A percentile compares a stretch with the other conserved stretches of the same genome.
Evolutionary conservation across 2,329 filamentous ascomycete species (phyloP).

Genomic region (Myriosclerotinia curreyana): DNA sequence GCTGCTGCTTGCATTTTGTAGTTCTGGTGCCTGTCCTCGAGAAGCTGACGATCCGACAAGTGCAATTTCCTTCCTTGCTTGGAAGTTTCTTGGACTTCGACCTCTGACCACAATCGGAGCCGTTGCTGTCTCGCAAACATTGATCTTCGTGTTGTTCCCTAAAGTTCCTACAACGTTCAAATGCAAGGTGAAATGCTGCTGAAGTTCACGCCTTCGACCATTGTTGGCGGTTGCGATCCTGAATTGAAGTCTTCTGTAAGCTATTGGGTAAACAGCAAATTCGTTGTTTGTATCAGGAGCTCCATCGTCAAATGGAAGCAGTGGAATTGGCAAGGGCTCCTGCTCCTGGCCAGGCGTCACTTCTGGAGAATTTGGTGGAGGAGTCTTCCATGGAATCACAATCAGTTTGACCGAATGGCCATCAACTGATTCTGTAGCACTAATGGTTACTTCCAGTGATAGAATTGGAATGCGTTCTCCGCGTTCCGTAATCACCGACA

Average conservation of each 20-base stretch:
- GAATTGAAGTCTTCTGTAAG: slow-evolving; percentile 92
- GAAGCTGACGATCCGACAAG: slow-evolving; percentile 47
- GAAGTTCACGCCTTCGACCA: slow-evolving; percentile 86
- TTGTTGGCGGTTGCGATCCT: slow-evolving; percentile 95
- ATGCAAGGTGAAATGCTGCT: slow-evolving; percentile 91
- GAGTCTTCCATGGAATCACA: slow-evolving; percentile 97
- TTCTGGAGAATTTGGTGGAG: slow-evolving; percentile 72
- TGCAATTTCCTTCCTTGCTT: slow-evolving; percentile 88
- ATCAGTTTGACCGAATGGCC: slow-evolving; percentile 90
- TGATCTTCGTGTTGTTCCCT: slow-evolving; percentile 75
- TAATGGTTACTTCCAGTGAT: slow-evolving; percentile 82
- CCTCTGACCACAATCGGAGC: slow-evolving; percentile 92
- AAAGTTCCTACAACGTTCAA: slow-evolving; percentile 83
- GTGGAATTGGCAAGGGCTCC: slow-evolving; percentile 77
- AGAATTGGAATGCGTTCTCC: slow-evolving; percentile 81
- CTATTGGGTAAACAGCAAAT: slow-evolving; percentile 85
- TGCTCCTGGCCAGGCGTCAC: slow-evolving; percentile 67
- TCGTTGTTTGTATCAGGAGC: slow-evolving; percentile 49
- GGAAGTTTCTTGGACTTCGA: slow-evolving; percentile 90
- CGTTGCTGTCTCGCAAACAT: slow-evolving; percentile 80
- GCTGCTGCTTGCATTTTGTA: slow-evolving; percentile 34
- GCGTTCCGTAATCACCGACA: slow-evolving; percentile 78
- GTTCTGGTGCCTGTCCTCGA: slow-evolving; percentile 37
- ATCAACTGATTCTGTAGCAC: slow-evolving; percentile 91
- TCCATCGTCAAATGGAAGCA: slow-evolving; percentile 62